Conservation (phyloP, 352 stramenopile genomes). For the Pythium sp. region DNA sequence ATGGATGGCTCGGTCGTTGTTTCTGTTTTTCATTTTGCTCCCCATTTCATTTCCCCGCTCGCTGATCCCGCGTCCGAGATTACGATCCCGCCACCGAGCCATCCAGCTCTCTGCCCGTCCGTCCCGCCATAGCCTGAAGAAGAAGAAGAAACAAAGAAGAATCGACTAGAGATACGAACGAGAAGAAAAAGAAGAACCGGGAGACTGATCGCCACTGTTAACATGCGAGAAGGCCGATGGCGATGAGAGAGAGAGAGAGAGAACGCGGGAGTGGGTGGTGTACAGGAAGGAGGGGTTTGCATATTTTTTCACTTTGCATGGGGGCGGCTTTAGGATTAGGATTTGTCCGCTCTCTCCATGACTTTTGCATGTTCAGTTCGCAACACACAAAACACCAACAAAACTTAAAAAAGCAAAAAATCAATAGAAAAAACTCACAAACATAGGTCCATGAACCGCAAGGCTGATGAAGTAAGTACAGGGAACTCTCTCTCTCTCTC, state of each 20-base stretch:
- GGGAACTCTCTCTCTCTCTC: no score
- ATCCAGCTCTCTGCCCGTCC: not conserved
- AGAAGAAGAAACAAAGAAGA: no score
- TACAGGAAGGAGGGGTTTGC: not conserved
- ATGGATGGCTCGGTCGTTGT: not conserved
- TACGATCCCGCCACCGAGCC: not conserved
- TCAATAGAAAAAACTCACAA: constrained; percentile 7
- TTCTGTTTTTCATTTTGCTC: constrained; percentile 2
- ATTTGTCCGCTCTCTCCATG: not conserved
- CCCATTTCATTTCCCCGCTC: not conserved
- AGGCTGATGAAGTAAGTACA: no score
- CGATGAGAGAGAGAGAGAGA: not conserved
- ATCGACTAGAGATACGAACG: no score
- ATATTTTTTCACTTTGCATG: not conserved
- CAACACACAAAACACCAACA: not conserved
- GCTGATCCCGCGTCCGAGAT: not conserved
- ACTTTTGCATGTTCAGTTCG: not conserved
- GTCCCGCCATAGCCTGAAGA: not conserved
- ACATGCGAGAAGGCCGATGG: not conserved
- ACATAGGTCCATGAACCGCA: not conserved
- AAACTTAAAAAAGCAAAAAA: not conserved
- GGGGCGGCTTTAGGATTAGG: constrained; percentile 8
- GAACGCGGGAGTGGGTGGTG: not conserved
- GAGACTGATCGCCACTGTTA: no score
- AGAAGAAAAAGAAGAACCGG: no score